A percentile compares a stretch with the other conserved stretches of the same genome.
Conservation (phyloP, 768 basidiomycete species). For the Naganishia vishniacii region DNA sequence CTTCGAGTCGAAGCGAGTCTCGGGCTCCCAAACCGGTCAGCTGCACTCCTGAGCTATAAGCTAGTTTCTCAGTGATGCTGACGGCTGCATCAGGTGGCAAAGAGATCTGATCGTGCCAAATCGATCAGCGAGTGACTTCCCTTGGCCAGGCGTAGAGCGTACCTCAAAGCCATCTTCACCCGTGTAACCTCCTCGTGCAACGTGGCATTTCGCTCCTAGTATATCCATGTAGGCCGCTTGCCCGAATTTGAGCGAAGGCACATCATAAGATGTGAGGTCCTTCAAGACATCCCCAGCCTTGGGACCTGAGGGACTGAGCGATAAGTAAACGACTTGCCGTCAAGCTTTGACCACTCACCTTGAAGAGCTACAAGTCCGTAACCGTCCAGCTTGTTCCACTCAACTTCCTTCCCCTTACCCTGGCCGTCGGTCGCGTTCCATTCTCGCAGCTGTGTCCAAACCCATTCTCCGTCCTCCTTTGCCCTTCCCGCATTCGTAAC, state of each 20-base stretch:
- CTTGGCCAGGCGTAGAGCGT: constrained; percentile 27
- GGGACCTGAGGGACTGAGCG: constrained; percentile 58
- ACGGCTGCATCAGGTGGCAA: constrained; percentile 73
- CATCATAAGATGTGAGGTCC: constrained; percentile 65
- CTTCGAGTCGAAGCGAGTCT: constrained; percentile 89
- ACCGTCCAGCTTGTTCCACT: constrained; percentile 70
- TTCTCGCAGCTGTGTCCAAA: constrained; percentile 60
- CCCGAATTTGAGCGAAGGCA: constrained; percentile 73
- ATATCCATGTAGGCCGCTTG: constrained; percentile 73
- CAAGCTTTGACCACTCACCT: constrained; percentile 52
- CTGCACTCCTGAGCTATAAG: constrained; percentile 63
- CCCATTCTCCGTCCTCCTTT: constrained; percentile 73
- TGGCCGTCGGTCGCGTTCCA: constrained; percentile 65
- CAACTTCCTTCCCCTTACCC: constrained; percentile 54
- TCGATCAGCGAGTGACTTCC: not conserved
- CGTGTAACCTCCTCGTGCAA: constrained; percentile 92
- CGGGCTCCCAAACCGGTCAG: constrained; percentile 85
- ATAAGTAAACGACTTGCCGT: not conserved
- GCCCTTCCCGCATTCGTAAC: constrained; percentile 93
- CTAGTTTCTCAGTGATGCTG: constrained; percentile 62
- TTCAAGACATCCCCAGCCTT: constrained; percentile 75
- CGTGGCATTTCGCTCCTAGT: constrained; percentile 71
- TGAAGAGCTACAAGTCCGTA: constrained; percentile 90
- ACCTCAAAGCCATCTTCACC: constrained; percentile 99
- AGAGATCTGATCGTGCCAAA: constrained; percentile 58